phyloP scores from a whole-genome alignment of 306 rosid species.

The Canavalia gladiata region DNA sequence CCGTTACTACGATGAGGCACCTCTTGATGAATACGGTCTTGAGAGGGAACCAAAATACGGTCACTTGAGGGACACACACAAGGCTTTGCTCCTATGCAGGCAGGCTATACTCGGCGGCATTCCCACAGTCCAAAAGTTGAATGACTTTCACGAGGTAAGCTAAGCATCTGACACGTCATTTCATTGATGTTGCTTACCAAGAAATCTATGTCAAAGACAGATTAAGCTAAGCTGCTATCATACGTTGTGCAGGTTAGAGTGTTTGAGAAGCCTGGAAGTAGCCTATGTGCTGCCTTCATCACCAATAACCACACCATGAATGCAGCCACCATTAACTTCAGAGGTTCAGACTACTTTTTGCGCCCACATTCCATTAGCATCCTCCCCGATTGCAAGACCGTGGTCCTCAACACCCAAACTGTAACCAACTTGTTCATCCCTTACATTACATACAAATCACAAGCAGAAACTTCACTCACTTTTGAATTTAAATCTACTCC shows the following conservation, averaged over 20 bases:
- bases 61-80: constrained; percentile 82
- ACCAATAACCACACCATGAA: constrained; percentile 65
- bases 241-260: constrained; percentile 56
- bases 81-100: constrained; percentile 72
- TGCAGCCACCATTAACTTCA: constrained; percentile 58
- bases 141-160: constrained; percentile 59
- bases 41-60: constrained; percentile 89
- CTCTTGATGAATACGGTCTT: constrained; percentile 90
- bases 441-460: not conserved
- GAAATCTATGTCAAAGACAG: not conserved
- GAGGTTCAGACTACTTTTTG: constrained; percentile 60
- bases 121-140: constrained; percentile 49
- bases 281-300: constrained; percentile 80
- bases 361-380: constrained; percentile 82
- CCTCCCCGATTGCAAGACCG: constrained; percentile 92
- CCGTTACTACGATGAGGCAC: constrained; percentile 92
- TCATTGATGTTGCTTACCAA: not conserved
- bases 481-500: too few species aligned
- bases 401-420: constrained; percentile 70
- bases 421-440: constrained; percentile 47
- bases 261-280: constrained; percentile 60
- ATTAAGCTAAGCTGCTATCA: not conserved
- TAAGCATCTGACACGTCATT: not conserved
- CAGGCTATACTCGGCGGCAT: constrained; percentile 68
- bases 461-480: not conserved